Evolutionary conservation across 805 yeast genomes (phyloP), one percentile per base, ranked within the genome.

Genomic region (Sungouiella thailandica): DNA sequence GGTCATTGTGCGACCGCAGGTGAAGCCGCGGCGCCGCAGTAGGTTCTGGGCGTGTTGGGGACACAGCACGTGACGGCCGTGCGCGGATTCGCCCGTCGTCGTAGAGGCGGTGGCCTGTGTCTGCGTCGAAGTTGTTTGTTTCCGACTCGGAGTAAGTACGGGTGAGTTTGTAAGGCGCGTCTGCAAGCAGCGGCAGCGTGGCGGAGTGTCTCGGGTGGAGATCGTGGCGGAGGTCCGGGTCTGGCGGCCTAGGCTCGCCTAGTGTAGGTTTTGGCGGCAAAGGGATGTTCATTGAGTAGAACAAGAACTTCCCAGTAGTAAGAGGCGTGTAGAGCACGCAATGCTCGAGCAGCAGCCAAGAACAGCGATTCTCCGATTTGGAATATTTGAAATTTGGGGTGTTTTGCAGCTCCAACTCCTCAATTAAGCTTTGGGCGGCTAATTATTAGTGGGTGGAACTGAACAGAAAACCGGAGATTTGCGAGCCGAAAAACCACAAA

Each of bases 101-200:
- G 41, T 54, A 72, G 37, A 74, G 51, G 28, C 82, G 52, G 31
- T 68, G 70, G 5, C 83, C 83, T 1, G 78, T 73, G 28, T 61
- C 55, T 20, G 58, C 60, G 46, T 76, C 76, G 53, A 78, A 81
- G 39, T 78, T 77, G 23, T 71, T 69, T 25, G 75, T 71, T 46
- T 80, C 88, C 15, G 72, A 72, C 42, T 80, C 88, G 2, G 87
- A 80, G 47, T 71, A 79, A 0, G 79, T 76, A 46, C 82, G 62
- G 9, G 73, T 65, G 25, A 75, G 47, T 34, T 60, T 62, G 35
- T 49, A 52, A 10, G 16, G 17, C 20, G 16, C 33, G 23, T 17
- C 28, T 18, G 17, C 17, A 17, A 30, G 25, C 31, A 25, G 31
- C 15, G 38, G 38, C 8, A 30, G 26, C 6, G 36, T 33, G 8